Percentiles rank a stretch among this genome's conserved stretches.
phyloP scores from a whole-genome alignment of 2,329 filamentous ascomycete genomes.

The Lecanicillium sp. region DNA sequence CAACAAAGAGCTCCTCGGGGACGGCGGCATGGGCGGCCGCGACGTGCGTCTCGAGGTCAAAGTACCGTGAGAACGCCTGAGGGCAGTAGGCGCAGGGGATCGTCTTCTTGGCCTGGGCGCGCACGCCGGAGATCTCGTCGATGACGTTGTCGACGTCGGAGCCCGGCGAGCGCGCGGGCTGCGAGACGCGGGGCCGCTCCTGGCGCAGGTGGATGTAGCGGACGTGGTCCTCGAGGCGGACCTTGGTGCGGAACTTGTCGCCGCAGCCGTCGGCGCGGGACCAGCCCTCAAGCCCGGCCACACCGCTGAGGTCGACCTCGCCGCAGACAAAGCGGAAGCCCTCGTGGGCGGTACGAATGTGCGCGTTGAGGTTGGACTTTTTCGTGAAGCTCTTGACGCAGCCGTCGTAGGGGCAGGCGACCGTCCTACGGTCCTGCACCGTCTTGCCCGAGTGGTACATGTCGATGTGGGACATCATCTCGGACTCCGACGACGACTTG shows the following conservation, averaged over 20 bases:
- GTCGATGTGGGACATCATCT: constrained; percentile 72
- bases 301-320: constrained; percentile 52
- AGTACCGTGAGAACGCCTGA: constrained; percentile 42
- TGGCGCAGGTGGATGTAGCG: constrained; percentile 71
- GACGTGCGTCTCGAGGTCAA: constrained; percentile 44
- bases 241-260: constrained; percentile 68
- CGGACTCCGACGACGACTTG: constrained; percentile 58
- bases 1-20: constrained; percentile 16
- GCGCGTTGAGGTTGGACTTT: constrained; percentile 73
- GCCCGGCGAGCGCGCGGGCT: constrained; percentile 8
- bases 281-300: constrained; percentile 59
- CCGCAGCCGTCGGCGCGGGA: constrained; percentile 64
- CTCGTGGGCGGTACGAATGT: constrained; percentile 72
- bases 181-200: constrained; percentile 35
- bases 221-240: constrained; percentile 76
- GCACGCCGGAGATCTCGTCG: constrained; percentile 37
- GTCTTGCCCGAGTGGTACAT: constrained; percentile 62
- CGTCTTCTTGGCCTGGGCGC: constrained; percentile 35
- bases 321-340: constrained; percentile 77
- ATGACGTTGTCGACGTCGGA: constrained; percentile 22
- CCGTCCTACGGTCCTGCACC: constrained; percentile 58
- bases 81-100: constrained; percentile 41
- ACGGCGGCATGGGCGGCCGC: constrained; percentile 25
- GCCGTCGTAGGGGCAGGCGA: constrained; percentile 58
- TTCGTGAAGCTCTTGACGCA: constrained; percentile 77